Base-by-base conservation (phyloP, 139 green algal genomes). In the Asterochloris erici region DNA sequence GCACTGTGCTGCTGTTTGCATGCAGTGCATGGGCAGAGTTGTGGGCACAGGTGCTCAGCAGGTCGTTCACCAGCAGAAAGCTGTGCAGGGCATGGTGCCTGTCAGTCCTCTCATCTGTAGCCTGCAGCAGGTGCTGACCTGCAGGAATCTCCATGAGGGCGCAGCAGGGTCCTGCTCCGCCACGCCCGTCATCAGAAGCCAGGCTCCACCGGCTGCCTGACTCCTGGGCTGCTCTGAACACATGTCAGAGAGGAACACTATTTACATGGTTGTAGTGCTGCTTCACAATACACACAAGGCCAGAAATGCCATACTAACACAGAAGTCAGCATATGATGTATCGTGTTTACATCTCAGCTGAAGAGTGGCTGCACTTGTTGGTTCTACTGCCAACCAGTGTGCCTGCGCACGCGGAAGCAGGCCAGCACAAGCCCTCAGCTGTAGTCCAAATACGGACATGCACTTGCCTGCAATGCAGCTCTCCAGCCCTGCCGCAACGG, bases 91-190 rank as follows among this genome's bases (percentile, higher is more conserved):
- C 1, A 13, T 71, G 6, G 66, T 23, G 17, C 21, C 21, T 9
- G 9, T 71, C 19, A 71, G 9, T 23, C 4, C 10, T 21, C 17
- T 9, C 21, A 9, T 26, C 66, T 21, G 66, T 71, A 71, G 66
- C 27, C 78, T 28, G 19, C 71, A 77, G 71, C 71, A 38, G 71
- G 2, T 77, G 23, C 71, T 77, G 71, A 86, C 83, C 82, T 93
- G 84, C 77, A 96, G 88, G 80, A 96, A 96, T 73, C 89, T 74
- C 93, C 93, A 96, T 47, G 84, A 94, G 27, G 90, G 87, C 0
- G 92, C 92, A 17, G 74, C 38, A 2, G 91, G 81, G 24, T 92
- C 90, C 63, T 89, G 85, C 0, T 79, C 85, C 12, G 92, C 85
- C 10, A 96, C 81, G 80, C 94, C 88, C 28, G 81, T 83, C 26